Evolutionary conservation across 768 basidiomycete genomes (phyloP).

Genomic region (Lactarius evosmus): DNA sequence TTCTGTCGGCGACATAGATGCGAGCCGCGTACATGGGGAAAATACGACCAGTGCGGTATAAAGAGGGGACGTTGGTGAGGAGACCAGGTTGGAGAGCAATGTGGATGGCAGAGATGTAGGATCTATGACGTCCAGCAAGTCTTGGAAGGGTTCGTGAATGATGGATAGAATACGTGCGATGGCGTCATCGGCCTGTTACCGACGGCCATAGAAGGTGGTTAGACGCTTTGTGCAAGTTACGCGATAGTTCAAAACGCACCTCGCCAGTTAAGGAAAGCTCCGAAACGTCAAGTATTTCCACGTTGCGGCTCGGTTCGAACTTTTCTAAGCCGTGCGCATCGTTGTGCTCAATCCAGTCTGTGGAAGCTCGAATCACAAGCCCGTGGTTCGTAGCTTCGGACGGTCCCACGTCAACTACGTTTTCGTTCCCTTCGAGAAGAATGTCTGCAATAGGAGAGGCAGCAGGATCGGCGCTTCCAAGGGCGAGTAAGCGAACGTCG

Average conservation of each 20-base stretch:
- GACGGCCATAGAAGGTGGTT: not conserved
- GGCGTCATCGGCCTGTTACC: slow-evolving; percentile 26
- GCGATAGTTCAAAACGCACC: slow-evolving; percentile 38
- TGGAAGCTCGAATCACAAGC: slow-evolving; percentile 51
- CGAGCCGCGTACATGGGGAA: slow-evolving; percentile 36
- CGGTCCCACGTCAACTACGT: slow-evolving; percentile 57
- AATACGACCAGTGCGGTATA: slow-evolving; percentile 59
- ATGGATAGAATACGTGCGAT: slow-evolving; percentile 38
- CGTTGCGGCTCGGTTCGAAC: slow-evolving; percentile 60
- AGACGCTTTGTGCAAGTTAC: slow-evolving; percentile 9
- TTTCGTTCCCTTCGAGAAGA: slow-evolving; percentile 62
- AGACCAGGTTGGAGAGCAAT: slow-evolving; percentile 50
- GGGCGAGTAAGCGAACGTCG: slow-evolving; percentile 53
- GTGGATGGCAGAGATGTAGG: slow-evolving; percentile 51
- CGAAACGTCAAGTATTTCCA: slow-evolving; percentile 55
- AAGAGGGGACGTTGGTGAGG: slow-evolving; percentile 55
- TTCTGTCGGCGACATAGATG: not conserved
- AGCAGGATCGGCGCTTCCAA: slow-evolving; percentile 45
- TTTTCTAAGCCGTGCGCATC: slow-evolving; percentile 64
- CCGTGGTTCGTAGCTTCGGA: slow-evolving; percentile 53
- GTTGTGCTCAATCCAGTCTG: slow-evolving; percentile 67
- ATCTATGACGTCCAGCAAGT: slow-evolving; percentile 51
- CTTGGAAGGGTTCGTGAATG: slow-evolving; percentile 56
- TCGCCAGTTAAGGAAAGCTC: slow-evolving; percentile 44
- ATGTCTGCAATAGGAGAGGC: slow-evolving; percentile 46